phyloP scores from a whole-genome alignment of 768 basidiomycete species.

The Hypsizygus marmoreus region DNA sequence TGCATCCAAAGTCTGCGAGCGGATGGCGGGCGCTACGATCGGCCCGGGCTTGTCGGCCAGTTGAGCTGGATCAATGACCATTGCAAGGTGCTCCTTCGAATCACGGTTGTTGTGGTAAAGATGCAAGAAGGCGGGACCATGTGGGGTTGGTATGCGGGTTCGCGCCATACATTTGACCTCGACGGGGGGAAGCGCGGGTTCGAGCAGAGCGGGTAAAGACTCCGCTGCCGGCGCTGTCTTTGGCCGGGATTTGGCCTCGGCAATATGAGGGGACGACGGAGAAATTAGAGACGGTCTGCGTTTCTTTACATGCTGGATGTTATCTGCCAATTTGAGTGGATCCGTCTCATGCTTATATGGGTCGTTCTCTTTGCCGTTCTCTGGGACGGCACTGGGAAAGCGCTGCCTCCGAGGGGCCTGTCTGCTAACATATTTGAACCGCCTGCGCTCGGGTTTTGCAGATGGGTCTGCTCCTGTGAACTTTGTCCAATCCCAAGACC shows the following conservation, averaged over 20 bases:
- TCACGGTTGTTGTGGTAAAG: constrained; percentile 94
- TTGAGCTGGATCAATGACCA: constrained; percentile 92
- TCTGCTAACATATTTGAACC: constrained; percentile 65
- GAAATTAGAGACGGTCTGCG: constrained; percentile 36
- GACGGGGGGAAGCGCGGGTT: constrained; percentile 36
- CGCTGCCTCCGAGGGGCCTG: constrained; percentile 74
- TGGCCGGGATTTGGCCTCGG: constrained; percentile 26
- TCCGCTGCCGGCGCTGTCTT: constrained; percentile 24
- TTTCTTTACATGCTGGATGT: constrained; percentile 42
- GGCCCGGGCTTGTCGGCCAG: constrained; percentile 47
- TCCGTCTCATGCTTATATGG: constrained; percentile 34
- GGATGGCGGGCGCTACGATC: constrained; percentile 61
- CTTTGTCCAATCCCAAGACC: constrained; percentile 60
- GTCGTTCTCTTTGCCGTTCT: constrained; percentile 56
- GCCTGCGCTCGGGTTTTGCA: constrained; percentile 42
- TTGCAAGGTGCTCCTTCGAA: constrained; percentile 92
- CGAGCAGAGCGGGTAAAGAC: constrained; percentile 16
- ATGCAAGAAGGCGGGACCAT: constrained; percentile 91
- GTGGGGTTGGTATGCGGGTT: constrained; percentile 94
- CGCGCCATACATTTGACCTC: constrained; percentile 93
- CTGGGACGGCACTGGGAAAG: constrained; percentile 34
- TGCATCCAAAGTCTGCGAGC: constrained; percentile 79
- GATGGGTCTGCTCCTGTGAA: constrained; percentile 46
- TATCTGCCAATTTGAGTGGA: constrained; percentile 39
- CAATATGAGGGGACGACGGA: constrained; percentile 19